Percentiles rank a stretch among this genome's conserved stretches.
Evolutionary conservation across 768 basidiomycete genomes (phyloP).

Genomic region (Leccinellum luteum): DNA sequence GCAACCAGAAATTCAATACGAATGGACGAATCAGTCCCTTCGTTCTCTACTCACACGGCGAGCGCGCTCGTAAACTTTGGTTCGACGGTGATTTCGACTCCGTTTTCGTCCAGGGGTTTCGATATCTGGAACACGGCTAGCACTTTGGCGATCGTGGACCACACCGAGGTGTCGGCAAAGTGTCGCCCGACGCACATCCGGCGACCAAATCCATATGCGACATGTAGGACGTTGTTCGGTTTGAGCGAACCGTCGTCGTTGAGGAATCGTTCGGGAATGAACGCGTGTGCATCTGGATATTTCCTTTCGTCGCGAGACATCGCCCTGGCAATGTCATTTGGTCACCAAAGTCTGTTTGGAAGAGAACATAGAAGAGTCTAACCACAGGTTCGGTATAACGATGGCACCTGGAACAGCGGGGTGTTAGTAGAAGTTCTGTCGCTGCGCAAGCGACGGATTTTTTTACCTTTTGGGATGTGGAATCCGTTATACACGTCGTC

Average conservation of each 20-base stretch:
- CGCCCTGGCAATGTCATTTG: background rate
- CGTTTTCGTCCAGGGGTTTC: background rate
- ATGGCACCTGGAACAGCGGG: conserved; percentile 1
- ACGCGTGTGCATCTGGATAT: conserved; percentile 35
- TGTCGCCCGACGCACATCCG: conserved; percentile 25
- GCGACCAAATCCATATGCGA: conserved; percentile 26
- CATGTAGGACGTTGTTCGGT: conserved; percentile 3
- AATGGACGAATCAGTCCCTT: background rate
- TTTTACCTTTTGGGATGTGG: conserved; percentile 43
- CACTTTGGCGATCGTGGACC: conserved; percentile 13
- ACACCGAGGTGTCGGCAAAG: conserved; percentile 19
- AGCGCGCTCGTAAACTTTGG: conserved; percentile 11
- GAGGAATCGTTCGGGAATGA: conserved; percentile 40
- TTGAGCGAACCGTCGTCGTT: conserved; percentile 24
- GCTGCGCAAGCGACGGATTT: background rate
- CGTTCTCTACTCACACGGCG: conserved; percentile 4
- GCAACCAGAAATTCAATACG: background rate
- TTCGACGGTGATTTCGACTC: conserved; percentile 16
- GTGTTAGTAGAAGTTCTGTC: background rate
- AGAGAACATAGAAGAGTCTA: background rate
- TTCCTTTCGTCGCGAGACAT: conserved; percentile 23
- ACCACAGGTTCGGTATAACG: conserved; percentile 9
- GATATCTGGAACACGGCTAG: conserved; percentile 10
- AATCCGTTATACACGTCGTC: conserved; percentile 45
- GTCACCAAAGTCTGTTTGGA: too few species aligned